phyloP scores from a whole-genome alignment of 495 filamentous ascomycete species.

The Darksidea phi region DNA sequence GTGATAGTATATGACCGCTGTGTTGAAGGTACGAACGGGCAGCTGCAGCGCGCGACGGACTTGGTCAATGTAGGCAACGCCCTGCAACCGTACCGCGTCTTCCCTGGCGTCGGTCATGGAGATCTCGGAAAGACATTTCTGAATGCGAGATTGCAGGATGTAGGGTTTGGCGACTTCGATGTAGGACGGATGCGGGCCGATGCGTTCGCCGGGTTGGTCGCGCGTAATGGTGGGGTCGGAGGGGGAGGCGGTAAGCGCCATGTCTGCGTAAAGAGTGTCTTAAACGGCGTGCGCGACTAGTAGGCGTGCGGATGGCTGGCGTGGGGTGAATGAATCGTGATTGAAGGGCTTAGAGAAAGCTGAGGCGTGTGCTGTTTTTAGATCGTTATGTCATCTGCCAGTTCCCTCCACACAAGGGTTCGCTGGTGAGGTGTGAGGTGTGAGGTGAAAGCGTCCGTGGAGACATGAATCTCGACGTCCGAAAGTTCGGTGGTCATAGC shows the following conservation, averaged over 20 bases:
- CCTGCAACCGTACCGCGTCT: conserved; percentile 68
- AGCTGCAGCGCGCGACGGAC: conserved; percentile 69
- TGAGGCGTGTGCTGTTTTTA: no score
- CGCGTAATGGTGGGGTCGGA: not conserved
- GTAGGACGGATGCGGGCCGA: conserved; percentile 66
- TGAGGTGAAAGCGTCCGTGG: no score
- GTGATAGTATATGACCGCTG: conserved; percentile 82
- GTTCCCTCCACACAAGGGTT: no score
- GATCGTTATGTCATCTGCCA: no score
- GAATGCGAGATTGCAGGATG: conserved; percentile 62
- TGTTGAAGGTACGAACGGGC: conserved; percentile 82
- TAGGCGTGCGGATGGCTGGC: not conserved
- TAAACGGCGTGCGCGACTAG: not conserved
- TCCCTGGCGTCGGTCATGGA: conserved; percentile 61
- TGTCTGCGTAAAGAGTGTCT: not conserved
- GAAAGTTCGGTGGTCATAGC: conserved; percentile 11
- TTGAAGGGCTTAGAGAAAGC: no score
- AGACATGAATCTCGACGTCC: not conserved
- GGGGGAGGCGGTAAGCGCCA: conserved; percentile 25
- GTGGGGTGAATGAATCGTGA: no score
- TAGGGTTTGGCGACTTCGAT: conserved; percentile 70
- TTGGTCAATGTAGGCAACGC: conserved; percentile 77
- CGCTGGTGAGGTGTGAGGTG: no score
- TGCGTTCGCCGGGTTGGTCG: conserved; percentile 25
- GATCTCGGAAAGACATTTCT: conserved; percentile 56